Evolutionary conservation across 768 basidiomycete genomes (phyloP).

Genomic region (Nidularia sp.): DNA sequence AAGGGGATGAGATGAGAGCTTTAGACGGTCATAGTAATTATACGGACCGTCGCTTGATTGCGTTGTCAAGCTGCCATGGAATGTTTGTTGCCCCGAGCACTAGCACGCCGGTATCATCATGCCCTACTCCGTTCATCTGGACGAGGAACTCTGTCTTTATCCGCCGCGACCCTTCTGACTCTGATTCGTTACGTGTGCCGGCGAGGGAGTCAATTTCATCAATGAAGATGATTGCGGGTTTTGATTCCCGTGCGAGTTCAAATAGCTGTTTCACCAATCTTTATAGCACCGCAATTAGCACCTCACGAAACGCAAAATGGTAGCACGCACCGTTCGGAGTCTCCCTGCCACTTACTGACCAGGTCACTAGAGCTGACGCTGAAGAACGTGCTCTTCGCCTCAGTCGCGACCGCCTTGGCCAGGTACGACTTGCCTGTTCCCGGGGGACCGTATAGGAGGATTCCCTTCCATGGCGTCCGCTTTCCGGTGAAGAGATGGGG

Average conservation of each 20-base stretch:
- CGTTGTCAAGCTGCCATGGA: slow-evolving; percentile 96
- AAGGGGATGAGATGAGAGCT: background rate
- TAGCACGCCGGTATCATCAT: slow-evolving; percentile 94
- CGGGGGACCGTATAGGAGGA: slow-evolving; percentile 94
- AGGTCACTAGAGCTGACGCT: slow-evolving; percentile 92
- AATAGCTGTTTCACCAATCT: slow-evolving; percentile 96
- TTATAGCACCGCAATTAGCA: slow-evolving; percentile 20
- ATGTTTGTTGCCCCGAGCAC: slow-evolving; percentile 98
- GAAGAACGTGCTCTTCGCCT: slow-evolving; percentile 99
- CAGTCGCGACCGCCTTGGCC: slow-evolving; percentile 98
- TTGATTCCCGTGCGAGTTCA: slow-evolving; percentile 91
- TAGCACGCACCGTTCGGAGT: slow-evolving; percentile 80
- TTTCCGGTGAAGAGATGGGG: slow-evolving; percentile 98
- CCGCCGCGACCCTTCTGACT: slow-evolving; percentile 92
- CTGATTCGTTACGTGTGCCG: slow-evolving; percentile 92
- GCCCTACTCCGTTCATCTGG: slow-evolving; percentile 99
- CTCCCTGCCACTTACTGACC: slow-evolving; percentile 99
- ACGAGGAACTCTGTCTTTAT: slow-evolving; percentile 98
- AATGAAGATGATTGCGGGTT: slow-evolving; percentile 98
- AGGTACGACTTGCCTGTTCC: slow-evolving; percentile 97
- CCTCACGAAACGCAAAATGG: background rate
- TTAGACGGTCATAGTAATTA: background rate
- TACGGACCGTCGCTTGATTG: slow-evolving; percentile 87
- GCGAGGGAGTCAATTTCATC: slow-evolving; percentile 98
- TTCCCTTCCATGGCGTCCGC: slow-evolving; percentile 95